These are phyloP conservation scores for Scortechinia acanthostroma DNA, from an alignment of 2,329 filamentous ascomycete genomes.

Conservation along the genomic window DNA sequence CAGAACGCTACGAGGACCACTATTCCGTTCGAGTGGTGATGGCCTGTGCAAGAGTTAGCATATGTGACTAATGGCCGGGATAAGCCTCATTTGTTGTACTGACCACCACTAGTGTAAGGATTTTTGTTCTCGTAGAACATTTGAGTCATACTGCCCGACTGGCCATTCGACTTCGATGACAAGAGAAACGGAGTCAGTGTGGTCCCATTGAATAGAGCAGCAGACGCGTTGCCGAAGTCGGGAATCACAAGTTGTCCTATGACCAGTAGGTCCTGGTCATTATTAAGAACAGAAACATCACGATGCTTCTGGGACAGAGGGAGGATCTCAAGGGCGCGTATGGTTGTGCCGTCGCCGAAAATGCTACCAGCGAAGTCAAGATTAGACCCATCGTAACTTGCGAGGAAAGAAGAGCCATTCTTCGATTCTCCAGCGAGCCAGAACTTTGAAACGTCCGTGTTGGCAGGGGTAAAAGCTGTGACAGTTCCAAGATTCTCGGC, in stretches of 20 bases:
- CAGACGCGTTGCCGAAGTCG: conserved; percentile 58
- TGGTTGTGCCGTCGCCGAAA: conserved; percentile 44
- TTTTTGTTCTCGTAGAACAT: conserved; percentile 59
- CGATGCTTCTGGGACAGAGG: conserved; percentile 44
- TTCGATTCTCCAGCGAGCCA: conserved; percentile 55
- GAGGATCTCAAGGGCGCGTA: conserved; percentile 59
- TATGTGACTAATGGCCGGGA: not conserved
- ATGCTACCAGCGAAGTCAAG: conserved; percentile 42
- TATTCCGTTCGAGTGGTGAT: conserved; percentile 26
- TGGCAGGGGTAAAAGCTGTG: conserved; percentile 51
- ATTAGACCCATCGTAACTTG: conserved; percentile 49
- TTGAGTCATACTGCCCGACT: conserved; percentile 51
- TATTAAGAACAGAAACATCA: conserved; percentile 39
- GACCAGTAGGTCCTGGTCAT: conserved; percentile 50
- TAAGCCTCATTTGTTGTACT: conserved; percentile 18
- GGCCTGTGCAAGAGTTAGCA: not conserved
- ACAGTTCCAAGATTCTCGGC: conserved; percentile 50
- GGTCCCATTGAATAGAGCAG: conserved; percentile 63
- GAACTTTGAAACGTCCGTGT: conserved; percentile 44
- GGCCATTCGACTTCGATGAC: conserved; percentile 44
- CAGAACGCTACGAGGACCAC: conserved; percentile 34
- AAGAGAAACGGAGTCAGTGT: conserved; percentile 57
- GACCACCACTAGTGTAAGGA: conserved; percentile 43
- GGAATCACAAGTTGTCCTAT: conserved; percentile 57
- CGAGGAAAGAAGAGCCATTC: conserved; percentile 53